Evolutionary conservation across 805 yeast genomes (phyloP), one percentile per base, ranked within the genome.

Genomic region (Metschnikowia picachoensis): DNA sequence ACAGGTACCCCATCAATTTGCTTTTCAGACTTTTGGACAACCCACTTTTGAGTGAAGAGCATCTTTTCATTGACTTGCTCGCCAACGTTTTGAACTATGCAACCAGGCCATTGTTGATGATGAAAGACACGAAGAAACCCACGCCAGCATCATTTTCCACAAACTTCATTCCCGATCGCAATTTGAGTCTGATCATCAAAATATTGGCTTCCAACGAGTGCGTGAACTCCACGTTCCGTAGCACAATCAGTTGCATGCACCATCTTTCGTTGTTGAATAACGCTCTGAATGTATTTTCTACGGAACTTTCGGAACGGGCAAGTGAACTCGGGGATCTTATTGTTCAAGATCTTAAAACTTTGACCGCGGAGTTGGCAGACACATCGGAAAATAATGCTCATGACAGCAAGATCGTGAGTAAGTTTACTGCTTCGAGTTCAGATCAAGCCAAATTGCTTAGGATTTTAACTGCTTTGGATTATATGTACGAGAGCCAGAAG

Each of bases 371-470:
- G 30, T 70, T 86, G 30, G n/a, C 41, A 3, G 30, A 41, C 6
- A 48, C 62, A 15, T 58, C 60, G 61, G 66, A 16, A 43, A 56
- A 35, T 17, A 69, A 62, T 30, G 73, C 41, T 1, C 53, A 71
- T 4, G 71, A 78, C 27, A 71, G 80, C 28, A 79, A 77, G 25
- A 67, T 81, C 3, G 72, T 90, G 49, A 67, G 78, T 27, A 80
- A 79, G 55, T 87, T 91, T 59, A 86, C 94, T 2, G 78, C 88
- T 0, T 79, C 90, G 1, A 80, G 86, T 35, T 86, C 96, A 0
- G 90, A 86, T 50, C 98, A 94, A 61, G 87, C 97, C 8, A 90
- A 89, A 58, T 66, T 94, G n/a, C 69, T 92, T 44, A 76, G 96
- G 42, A 82, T 89, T 2, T 71, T 91, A 49, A 90, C 97, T 1